phyloP scores from a whole-genome alignment of 805 yeast species.

The Wickerhamomyces silvicola region DNA sequence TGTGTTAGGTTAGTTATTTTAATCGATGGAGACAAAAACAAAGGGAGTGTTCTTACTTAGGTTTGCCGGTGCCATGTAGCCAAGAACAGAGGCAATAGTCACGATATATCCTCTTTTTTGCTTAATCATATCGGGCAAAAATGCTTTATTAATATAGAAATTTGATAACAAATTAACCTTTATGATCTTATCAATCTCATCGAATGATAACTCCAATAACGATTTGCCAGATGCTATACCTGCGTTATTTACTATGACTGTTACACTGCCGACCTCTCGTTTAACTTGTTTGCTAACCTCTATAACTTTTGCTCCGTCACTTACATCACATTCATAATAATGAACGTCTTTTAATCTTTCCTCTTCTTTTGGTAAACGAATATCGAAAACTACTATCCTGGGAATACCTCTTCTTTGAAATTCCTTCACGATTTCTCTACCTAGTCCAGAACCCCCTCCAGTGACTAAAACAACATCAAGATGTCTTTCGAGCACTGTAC shows the following conservation, averaged over 20 bases:
- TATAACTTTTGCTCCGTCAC: constrained; percentile 40
- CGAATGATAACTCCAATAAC: constrained; percentile 45
- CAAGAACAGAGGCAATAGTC: constrained; percentile 79
- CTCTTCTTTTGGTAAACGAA: constrained; percentile 28
- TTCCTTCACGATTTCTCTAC: constrained; percentile 48
- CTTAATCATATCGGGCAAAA: constrained; percentile 66
- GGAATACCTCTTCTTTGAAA: constrained; percentile 37
- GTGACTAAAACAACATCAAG: constrained; percentile 68
- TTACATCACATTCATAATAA: constrained; percentile 68
- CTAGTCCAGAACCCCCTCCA: constrained; percentile 82
- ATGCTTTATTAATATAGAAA: constrained; percentile 61
- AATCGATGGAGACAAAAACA: neutral
- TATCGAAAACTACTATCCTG: constrained; percentile 62
- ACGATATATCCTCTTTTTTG: constrained; percentile 66
- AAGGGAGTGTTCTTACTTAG: constrained; percentile 27
- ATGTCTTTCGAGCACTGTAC: constrained; percentile 44
- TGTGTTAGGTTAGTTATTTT: constrained; percentile 4
- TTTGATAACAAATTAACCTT: constrained; percentile 66
- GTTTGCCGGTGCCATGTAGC: constrained; percentile 78
- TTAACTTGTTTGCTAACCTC: constrained; percentile 34
- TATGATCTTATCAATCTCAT: constrained; percentile 56
- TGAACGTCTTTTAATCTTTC: constrained; percentile 32
- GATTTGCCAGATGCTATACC: constrained; percentile 61
- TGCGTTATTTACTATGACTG: constrained; percentile 80
- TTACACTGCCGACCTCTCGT: constrained; percentile 48